These are phyloP conservation scores for Salix brachista DNA, from an alignment of 345 rosid species.

Conservation along the genomic window DNA sequence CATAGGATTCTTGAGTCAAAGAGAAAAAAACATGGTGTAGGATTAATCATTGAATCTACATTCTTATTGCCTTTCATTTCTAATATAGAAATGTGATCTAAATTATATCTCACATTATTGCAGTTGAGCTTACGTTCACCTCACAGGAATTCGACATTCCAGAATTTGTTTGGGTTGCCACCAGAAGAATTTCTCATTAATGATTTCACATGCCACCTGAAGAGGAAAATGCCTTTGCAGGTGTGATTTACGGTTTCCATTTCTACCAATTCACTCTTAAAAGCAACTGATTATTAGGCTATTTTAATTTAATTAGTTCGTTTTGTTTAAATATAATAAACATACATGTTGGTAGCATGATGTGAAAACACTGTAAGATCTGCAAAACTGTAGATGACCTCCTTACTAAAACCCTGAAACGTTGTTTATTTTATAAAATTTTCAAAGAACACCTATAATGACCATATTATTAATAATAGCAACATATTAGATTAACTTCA, in stretches of 20 bases:
- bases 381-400: background rate
- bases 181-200: constrained; percentile 81
- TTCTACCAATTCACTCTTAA: background rate
- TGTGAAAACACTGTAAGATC: background rate
- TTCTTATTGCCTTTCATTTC: background rate
- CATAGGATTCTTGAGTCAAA: no score
- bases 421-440: background rate
- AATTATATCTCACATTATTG: constrained; percentile 12
- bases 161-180: constrained; percentile 80
- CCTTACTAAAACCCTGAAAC: background rate
- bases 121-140: constrained; percentile 81
- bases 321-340: background rate
- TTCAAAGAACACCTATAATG: background rate
- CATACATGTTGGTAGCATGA: background rate
- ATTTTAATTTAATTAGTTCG: background rate
- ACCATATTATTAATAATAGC: no score
- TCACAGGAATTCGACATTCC: constrained; percentile 68
- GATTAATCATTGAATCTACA: background rate
- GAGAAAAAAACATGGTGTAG: background rate
- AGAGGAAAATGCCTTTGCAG: constrained; percentile 86
- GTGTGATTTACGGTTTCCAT: constrained; percentile 31
- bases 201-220: constrained; percentile 70
- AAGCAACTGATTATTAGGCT: background rate
- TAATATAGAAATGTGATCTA: constrained; percentile 2
- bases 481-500: no score